Percentiles rank a stretch among this genome's conserved stretches.
Conservation (phyloP, 306 rosid genomes). For the Benincasa hispida region DNA sequence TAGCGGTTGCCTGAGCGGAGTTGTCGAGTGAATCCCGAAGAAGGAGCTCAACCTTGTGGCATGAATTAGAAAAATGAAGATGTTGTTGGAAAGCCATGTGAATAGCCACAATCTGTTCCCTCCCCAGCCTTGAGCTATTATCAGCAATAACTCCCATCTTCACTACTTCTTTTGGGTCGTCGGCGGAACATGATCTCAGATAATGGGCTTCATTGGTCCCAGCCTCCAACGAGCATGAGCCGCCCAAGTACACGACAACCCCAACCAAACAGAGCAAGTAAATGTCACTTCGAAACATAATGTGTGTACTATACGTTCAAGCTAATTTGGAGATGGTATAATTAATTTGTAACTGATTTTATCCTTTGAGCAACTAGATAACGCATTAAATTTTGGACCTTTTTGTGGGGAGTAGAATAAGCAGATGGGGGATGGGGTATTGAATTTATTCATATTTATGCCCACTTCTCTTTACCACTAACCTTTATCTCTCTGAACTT, state of each 20-base stretch:
- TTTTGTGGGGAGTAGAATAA: not conserved
- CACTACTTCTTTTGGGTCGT: not conserved
- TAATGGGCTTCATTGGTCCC: not conserved
- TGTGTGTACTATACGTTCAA: not conserved
- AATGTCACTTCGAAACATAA: not conserved
- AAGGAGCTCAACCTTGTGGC: conserved; percentile 11
- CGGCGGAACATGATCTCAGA: not conserved
- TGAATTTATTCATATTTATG: not conserved
- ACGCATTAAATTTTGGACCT: no score
- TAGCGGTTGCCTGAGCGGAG: conserved; percentile 15
- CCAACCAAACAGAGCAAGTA: not conserved
- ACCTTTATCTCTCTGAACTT: no score
- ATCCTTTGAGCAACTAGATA: no score
- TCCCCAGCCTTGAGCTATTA: conserved; percentile 20
- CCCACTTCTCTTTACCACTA: no score
- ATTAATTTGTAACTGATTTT: not conserved
- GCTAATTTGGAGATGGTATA: not conserved
- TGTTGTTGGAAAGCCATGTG: conserved; percentile 27
- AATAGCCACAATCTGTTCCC: conserved; percentile 35
- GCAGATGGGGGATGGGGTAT: not conserved
- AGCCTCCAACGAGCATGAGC: not conserved
- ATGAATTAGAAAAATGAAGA: not conserved
- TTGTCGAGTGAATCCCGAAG: conserved; percentile 11
- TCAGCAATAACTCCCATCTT: conserved; percentile 22
- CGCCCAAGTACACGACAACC: not conserved